Evolutionary conservation across 179 eudicot genomes (phyloP), one percentile per base, ranked within the genome.

Genomic region (Camellia oleifera): DNA sequence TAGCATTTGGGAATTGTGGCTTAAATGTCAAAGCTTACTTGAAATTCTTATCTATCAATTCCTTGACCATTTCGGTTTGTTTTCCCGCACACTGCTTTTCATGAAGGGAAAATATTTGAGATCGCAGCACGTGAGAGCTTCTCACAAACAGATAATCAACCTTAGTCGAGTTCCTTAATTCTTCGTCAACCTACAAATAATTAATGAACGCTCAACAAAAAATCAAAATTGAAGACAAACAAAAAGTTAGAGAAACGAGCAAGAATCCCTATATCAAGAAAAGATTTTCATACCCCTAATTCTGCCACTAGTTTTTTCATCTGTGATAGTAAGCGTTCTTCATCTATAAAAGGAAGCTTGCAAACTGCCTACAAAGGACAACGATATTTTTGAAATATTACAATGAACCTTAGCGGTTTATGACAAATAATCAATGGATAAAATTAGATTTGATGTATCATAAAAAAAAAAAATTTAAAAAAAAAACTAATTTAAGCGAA

Each of bases 341-440:
- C 88, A 0, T 87, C 89, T 8, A 92, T 89, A 18, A 91, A 92
- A 0, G 94, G 92, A 63, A 92, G 94, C 83, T 87, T 87, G 80
- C 84, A 81, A 10, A 85, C 73, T 0, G 87, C 93, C 93, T 92
- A 62, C 7, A 2, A 62, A 54, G 6, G 65, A 68, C n/a, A n/a
- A 1, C 32, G 40, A 50, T 8, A 23, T n/a, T 26, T 52, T 50
- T 50, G 52, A 32, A 45, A 60, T 2, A 15, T 58, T 14, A 18
- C 52, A 4, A 23, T 32, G n/a, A 50, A 32, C 12, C 13, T 40
- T 10, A 17, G 40, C 5, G 0, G 46, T 32, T 40, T 2, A 69
- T 58, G 8, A 62, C 1, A 14, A 61, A 3, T 3, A 60, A 13
- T 11, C 12, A 12, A 48, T 6, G 18, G 6, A 48, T 54, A 18